Percentiles rank a stretch among this genome's conserved stretches.
Evolutionary conservation across 2,329 filamentous ascomycete genomes (phyloP).

Genomic region (Clonostachys chloroleuca): DNA sequence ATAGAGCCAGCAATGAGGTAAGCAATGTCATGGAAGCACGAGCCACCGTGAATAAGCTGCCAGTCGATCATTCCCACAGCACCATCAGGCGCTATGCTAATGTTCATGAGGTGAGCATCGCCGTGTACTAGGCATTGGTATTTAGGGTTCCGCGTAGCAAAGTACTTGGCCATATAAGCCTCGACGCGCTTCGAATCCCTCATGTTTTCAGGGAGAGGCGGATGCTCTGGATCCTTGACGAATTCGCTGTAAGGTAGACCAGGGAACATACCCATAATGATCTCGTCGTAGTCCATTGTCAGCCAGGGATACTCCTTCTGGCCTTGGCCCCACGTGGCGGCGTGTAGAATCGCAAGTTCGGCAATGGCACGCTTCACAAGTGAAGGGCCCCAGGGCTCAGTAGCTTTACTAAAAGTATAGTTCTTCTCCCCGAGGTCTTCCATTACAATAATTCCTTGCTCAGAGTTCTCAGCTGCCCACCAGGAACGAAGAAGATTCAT

Average conservation of each 20-base stretch:
- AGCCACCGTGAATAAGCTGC: conserved; percentile 32
- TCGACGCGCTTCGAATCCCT: conserved; percentile 26
- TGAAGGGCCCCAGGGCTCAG: conserved; percentile 22
- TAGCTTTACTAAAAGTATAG: conserved; percentile 21
- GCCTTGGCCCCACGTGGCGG: conserved; percentile 24
- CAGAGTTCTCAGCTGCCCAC: conserved; percentile 10
- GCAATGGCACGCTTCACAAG: conserved; percentile 25
- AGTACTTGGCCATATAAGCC: conserved; percentile 27
- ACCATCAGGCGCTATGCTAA: conserved; percentile 28
- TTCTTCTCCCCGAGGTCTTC: conserved; percentile 19
- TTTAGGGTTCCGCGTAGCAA: conserved; percentile 23
- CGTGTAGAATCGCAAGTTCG: conserved; percentile 33
- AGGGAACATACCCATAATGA: conserved; percentile 12
- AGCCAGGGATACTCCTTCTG: conserved; percentile 1
- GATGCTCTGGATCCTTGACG: conserved; percentile 11
- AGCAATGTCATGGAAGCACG: conserved; percentile 34
- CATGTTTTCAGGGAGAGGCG: conserved; percentile 26
- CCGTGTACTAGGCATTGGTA: conserved; percentile 34
- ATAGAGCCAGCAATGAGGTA: conserved; percentile 33
- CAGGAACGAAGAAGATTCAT: conserved; percentile 19
- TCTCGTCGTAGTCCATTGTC: conserved; percentile 25
- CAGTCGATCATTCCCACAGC: conserved; percentile 34
- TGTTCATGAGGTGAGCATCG: conserved; percentile 36
- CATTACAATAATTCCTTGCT: conserved; percentile 31
- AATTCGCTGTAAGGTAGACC: no score